Evolutionary conservation across 768 basidiomycete species (phyloP), one percentile per base, ranked within the genome.

Genomic region (Strobilomyces dryophilus): DNA sequence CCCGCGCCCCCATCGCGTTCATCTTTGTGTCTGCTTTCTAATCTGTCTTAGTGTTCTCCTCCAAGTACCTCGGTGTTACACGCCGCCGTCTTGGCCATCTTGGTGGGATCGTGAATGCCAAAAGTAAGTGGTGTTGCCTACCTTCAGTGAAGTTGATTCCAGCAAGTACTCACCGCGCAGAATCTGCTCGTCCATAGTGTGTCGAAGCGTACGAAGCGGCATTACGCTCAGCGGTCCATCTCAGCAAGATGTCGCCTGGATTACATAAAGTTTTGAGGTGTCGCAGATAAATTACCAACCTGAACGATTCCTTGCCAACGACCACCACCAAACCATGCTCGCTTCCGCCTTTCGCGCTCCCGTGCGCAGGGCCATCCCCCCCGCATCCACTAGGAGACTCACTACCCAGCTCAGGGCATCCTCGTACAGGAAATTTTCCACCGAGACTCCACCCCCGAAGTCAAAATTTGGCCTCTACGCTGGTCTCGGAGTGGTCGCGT

Each of bases 401-500:
- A 53, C 66, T 60, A 27, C 60, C 8, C 62, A 66, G 45, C 53
- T 75, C 57, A 74, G 79, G 59, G 61, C 61, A 21, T 53, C 74
- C 9, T 68, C 78, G 14, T 80, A 79, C 70, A 79, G 87, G 62
- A 75, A 72, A 39, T 89, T 75, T 70, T 81, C 87, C 3, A 85
- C 86, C 11, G 71, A 75, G 18, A 61, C 75, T 1, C 74, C 79
- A 45, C 70, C 74, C 14, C 70, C 79, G 18, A 81, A 81, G 57
- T 78, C 79, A n/a, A 84, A 79, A 67, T 76, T 75, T 20, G 74
- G 69, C 21, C 75, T 91, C 47, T 85, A 78, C 65, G 66, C 80
- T 37, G 83, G 83, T 45, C 68, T 87, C 27, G 87, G 82, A 62
- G 79, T 79, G 53, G 82, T 78, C 40, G 79, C 74, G 18, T 76